These are phyloP conservation scores for Trichoderma semiorbis DNA, from an alignment of 2,329 filamentous ascomycete genomes.

Conservation along the genomic window DNA sequence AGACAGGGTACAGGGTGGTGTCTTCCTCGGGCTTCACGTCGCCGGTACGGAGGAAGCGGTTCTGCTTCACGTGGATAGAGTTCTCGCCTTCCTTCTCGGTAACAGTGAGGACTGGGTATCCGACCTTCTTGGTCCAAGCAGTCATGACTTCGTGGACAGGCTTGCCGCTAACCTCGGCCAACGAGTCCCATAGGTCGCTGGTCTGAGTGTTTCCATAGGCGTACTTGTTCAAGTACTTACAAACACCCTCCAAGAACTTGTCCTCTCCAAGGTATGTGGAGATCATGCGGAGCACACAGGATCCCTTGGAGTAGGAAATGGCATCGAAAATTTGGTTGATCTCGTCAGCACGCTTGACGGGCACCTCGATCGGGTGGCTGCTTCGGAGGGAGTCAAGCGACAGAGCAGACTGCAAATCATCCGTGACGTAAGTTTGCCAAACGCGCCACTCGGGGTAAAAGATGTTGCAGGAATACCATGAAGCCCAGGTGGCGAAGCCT, in stretches of 20 bases:
- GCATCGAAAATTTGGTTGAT: slow-evolving; percentile 98
- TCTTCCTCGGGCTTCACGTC: slow-evolving; percentile 95
- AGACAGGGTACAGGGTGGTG: slow-evolving; percentile 80
- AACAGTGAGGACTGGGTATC: slow-evolving; percentile 86
- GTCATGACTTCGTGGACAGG: slow-evolving; percentile 87
- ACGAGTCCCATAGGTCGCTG: slow-evolving; percentile 82
- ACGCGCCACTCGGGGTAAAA: slow-evolving; percentile 99
- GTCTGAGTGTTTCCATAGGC: slow-evolving; percentile 95
- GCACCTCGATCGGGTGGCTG: slow-evolving; percentile 94
- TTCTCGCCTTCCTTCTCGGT: slow-evolving; percentile 61
- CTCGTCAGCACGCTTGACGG: slow-evolving; percentile 90
- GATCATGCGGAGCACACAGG: slow-evolving; percentile 94
- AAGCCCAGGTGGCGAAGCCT: slow-evolving; percentile 65
- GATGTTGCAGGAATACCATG: slow-evolving; percentile 76
- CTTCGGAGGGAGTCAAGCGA: slow-evolving; percentile 86
- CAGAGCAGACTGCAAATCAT: slow-evolving; percentile 84
- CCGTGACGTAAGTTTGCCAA: slow-evolving; percentile 92
- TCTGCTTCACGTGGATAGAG: slow-evolving; percentile 85
- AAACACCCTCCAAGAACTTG: slow-evolving; percentile 85
- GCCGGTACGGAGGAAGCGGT: slow-evolving; percentile 87
- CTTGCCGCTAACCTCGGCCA: slow-evolving; percentile 86
- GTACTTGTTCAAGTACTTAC: slow-evolving; percentile 89
- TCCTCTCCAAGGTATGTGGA: slow-evolving; percentile 94
- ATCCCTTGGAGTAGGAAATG: slow-evolving; percentile 96
- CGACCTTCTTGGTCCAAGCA: slow-evolving; percentile 95